Percentiles rank a stretch among this genome's conserved stretches.
Evolutionary conservation across 2,329 filamentous ascomycete species (phyloP).

Genomic region (Alternaria arbusti): DNA sequence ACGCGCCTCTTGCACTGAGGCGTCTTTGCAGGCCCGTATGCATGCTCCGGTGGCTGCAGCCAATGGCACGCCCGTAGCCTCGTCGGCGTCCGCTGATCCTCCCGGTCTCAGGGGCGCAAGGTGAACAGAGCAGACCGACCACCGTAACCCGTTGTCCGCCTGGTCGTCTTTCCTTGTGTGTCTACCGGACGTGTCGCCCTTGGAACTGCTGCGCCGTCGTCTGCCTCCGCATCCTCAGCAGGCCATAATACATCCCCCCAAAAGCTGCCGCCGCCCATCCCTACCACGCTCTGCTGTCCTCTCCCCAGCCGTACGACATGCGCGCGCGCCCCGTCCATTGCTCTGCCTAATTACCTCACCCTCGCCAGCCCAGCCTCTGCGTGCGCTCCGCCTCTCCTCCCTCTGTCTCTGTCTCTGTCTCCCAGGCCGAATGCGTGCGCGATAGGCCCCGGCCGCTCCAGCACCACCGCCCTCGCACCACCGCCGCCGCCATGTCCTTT

Average conservation of each 20-base stretch:
- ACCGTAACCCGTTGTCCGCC: background rate
- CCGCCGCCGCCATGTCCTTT: slow-evolving; percentile 56
- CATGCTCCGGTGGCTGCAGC: slow-evolving; percentile 15
- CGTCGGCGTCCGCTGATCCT: slow-evolving; percentile 17
- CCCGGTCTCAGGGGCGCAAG: background rate
- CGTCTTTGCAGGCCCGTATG: slow-evolving; percentile 3
- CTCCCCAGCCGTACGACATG: slow-evolving; percentile 17
- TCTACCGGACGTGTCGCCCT: slow-evolving; percentile 5
- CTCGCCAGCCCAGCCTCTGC: slow-evolving; percentile 7
- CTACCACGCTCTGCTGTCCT: slow-evolving; percentile 1
- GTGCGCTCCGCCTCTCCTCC: slow-evolving; percentile 8
- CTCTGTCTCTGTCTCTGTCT: background rate
- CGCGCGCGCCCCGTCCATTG: slow-evolving; percentile 10
- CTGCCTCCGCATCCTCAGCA: slow-evolving; percentile 4
- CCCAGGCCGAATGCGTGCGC: slow-evolving; percentile 43
- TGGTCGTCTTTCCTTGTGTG: slow-evolving; percentile 9
- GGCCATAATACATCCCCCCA: background rate
- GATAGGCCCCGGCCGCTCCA: slow-evolving; percentile 31
- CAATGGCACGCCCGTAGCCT: slow-evolving; percentile 14
- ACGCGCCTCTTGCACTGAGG: background rate
- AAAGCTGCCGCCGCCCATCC: slow-evolving; percentile 3
- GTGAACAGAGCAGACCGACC: background rate
- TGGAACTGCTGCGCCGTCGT: slow-evolving; percentile 4
- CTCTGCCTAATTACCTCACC: slow-evolving; percentile 9
- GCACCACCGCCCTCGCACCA: slow-evolving; percentile 27